Evolutionary conservation across 768 basidiomycete genomes (phyloP).

Genomic region (Naganishia vaughanmartiniae): DNA sequence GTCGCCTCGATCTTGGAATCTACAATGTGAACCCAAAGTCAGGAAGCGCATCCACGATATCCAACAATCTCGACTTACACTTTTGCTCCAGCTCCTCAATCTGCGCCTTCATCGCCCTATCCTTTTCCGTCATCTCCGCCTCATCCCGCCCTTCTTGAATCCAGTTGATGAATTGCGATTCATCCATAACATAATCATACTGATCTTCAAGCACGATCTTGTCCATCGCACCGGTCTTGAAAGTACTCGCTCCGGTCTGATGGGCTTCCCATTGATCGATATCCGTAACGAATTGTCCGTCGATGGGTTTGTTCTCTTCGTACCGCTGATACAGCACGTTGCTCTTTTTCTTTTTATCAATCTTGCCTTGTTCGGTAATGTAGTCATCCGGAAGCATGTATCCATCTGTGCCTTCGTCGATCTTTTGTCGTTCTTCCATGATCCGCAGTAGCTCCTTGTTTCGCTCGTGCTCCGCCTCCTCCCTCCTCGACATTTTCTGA

Average conservation of each 20-base stretch:
- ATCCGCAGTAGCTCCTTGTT: constrained; percentile 89
- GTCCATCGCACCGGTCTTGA: constrained; percentile 89
- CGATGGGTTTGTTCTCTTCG: constrained; percentile 68
- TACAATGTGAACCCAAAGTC: constrained; percentile 42
- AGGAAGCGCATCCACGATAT: constrained; percentile 3
- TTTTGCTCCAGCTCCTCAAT: constrained; percentile 88
- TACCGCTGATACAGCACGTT: constrained; percentile 90
- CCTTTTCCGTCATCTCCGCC: constrained; percentile 72
- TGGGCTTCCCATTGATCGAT: constrained; percentile 95
- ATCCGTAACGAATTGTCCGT: constrained; percentile 92
- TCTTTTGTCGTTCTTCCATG: constrained; percentile 88
- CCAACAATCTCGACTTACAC: constrained; percentile 58
- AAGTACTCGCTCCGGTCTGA: constrained; percentile 83
- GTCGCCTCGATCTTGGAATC: constrained; percentile 89
- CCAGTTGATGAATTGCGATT: constrained; percentile 93
- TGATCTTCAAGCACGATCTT: constrained; percentile 73
- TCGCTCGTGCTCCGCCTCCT: constrained; percentile 72
- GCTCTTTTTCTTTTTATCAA: constrained; percentile 93
- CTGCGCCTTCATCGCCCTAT: constrained; percentile 77
- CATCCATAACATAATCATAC: constrained; percentile 98
- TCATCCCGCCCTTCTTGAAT: constrained; percentile 73
- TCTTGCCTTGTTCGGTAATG: constrained; percentile 95
- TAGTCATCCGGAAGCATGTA: constrained; percentile 98
- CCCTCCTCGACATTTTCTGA: constrained; percentile 83
- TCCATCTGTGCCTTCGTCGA: constrained; percentile 93